Conservation (phyloP, 2,329 filamentous ascomycete species). For the Cladosporium sp. region DNA sequence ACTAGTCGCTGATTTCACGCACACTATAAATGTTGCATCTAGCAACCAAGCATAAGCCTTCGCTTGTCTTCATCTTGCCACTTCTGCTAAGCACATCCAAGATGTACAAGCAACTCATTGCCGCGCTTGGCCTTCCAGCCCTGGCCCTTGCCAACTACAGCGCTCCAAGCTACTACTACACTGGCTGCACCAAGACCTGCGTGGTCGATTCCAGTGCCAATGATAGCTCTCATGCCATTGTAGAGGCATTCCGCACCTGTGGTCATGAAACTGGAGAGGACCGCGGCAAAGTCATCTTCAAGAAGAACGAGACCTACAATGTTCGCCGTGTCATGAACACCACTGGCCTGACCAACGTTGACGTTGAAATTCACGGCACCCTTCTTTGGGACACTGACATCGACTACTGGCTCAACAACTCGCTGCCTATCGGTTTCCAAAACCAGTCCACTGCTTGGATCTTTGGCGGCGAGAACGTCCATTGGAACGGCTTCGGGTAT, state of each 20-base stretch:
- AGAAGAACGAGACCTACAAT: conserved; percentile 50
- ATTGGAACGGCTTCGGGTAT: conserved; percentile 52
- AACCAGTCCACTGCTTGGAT: conserved; percentile 59
- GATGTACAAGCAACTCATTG: conserved; percentile 19
- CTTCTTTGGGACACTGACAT: conserved; percentile 49
- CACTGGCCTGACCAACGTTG: conserved; percentile 48
- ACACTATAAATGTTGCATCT: not conserved
- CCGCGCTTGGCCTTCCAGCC: conserved; percentile 19
- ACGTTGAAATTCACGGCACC: conserved; percentile 53
- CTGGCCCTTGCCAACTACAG: conserved; percentile 5
- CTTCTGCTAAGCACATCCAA: not conserved
- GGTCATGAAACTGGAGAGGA: conserved; percentile 40
- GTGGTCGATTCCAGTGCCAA: conserved; percentile 37
- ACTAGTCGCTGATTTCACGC: not conserved
- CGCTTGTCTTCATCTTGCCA: conserved; percentile 8
- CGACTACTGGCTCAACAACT: conserved; percentile 55
- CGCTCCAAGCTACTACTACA: conserved; percentile 5
- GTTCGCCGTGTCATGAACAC: conserved; percentile 55
- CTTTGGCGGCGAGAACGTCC: conserved; percentile 56
- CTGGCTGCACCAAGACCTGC: conserved; percentile 17
- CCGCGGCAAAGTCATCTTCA: conserved; percentile 53
- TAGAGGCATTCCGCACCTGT: conserved; percentile 54
- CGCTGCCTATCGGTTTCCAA: conserved; percentile 56
- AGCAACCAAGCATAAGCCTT: not conserved
- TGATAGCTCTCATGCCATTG: conserved; percentile 53